Conservation (phyloP, 2,329 filamentous ascomycete species). For the Trichoderma asperellum region DNA sequence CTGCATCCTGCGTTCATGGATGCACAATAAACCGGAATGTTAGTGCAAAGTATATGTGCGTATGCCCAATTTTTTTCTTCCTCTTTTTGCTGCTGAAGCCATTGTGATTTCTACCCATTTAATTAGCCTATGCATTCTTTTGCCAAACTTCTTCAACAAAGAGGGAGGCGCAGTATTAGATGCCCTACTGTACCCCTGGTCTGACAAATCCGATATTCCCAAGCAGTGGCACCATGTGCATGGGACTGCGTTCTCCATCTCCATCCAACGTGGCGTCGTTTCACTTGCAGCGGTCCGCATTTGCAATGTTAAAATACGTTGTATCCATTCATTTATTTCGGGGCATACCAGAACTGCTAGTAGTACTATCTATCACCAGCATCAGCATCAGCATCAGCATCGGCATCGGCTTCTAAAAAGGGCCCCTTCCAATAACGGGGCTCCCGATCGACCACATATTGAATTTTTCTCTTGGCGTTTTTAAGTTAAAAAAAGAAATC, state of each 20-base stretch:
- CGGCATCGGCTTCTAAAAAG: constrained; percentile 1
- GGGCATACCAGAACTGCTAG: background rate
- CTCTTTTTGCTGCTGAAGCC: background rate
- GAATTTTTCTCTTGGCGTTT: background rate
- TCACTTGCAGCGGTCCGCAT: background rate
- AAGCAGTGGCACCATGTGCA: constrained; percentile 6
- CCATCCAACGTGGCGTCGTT: constrained; percentile 16
- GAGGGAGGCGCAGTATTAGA: background rate
- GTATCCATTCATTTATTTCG: background rate
- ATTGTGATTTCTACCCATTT: background rate
- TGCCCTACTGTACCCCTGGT: background rate
- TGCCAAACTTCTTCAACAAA: background rate
- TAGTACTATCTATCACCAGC: background rate
- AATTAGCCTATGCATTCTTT: background rate
- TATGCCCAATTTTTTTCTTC: background rate
- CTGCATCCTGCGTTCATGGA: constrained; percentile 15
- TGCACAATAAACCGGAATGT: background rate
- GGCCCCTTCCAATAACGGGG: background rate
- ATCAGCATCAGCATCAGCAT: background rate
- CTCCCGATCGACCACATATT: constrained; percentile 5
- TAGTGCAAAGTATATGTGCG: background rate
- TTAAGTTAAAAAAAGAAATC: background rate
- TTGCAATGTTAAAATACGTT: background rate
- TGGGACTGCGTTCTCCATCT: background rate
- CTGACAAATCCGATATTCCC: constrained; percentile 12